Evolutionary conservation across 192 early-diverging fungal genomes (phyloP).

Genomic region (Entomortierella chlamydospora): DNA sequence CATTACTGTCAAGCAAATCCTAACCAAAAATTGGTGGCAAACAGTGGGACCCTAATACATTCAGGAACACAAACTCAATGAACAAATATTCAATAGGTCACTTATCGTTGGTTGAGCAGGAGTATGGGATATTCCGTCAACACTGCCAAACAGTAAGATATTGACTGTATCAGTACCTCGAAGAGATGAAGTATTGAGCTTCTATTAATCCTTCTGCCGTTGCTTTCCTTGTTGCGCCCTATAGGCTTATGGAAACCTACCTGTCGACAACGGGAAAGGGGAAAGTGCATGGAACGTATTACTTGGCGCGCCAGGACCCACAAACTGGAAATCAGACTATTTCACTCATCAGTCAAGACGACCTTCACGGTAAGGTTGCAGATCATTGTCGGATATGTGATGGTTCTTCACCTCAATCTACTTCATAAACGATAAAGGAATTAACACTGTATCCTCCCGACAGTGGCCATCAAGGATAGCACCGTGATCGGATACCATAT

Average conservation of each 20-base stretch:
- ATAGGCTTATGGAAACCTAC: slow-evolving; percentile 45
- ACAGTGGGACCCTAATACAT: not conserved
- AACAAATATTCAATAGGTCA: slow-evolving; percentile 21
- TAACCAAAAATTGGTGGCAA: slow-evolving; percentile 54
- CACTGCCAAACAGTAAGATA: slow-evolving; percentile 32
- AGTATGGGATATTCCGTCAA: slow-evolving; percentile 55
- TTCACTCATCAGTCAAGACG: slow-evolving; percentile 33
- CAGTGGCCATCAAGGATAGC: slow-evolving; percentile 22
- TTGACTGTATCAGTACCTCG: not conserved
- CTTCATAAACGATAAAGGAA: not conserved
- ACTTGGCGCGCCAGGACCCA: slow-evolving; percentile 32
- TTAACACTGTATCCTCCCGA: not conserved
- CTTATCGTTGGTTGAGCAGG: slow-evolving; percentile 49
- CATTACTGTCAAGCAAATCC: not conserved
- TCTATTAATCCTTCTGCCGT: not conserved
- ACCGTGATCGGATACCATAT: slow-evolving; percentile 35
- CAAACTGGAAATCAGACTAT: slow-evolving; percentile 27
- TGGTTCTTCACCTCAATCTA: not conserved
- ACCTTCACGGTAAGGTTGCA: slow-evolving; percentile 15
- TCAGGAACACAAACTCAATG: not conserved
- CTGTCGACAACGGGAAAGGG: slow-evolving; percentile 21
- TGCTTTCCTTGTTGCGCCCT: not conserved
- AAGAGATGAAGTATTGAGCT: no score
- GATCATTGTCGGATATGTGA: not conserved
- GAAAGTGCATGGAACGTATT: slow-evolving; percentile 44